Conservation (phyloP, 1,139 yeast species). For the Magnusiomyces suaveolens region DNA sequence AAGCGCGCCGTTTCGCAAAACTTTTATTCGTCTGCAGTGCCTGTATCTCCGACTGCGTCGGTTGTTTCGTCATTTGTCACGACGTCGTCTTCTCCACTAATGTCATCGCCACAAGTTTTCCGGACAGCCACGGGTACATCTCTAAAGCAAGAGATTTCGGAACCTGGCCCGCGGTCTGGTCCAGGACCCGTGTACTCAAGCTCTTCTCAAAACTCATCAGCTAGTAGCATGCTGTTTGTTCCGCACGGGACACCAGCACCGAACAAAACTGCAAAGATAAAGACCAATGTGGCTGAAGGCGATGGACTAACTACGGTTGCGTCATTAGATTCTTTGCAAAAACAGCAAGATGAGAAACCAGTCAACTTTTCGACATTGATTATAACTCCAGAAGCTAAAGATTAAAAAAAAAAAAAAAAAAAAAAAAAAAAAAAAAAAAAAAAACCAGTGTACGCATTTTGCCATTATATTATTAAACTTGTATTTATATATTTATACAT, state of each 20-base stretch:
- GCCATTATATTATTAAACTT: neutral
- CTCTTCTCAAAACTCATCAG: too few species aligned
- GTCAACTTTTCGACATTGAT: neutral
- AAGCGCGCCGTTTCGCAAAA: conserved; percentile 4
- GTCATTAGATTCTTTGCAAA: too few species aligned
- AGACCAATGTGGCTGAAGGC: too few species aligned
- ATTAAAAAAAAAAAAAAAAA: neutral
- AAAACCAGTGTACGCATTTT: neutral
- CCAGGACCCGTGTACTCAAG: neutral
- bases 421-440: neutral
- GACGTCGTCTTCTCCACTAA: neutral
- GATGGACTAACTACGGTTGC: too few species aligned
- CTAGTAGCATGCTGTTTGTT: neutral
- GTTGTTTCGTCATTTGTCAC: neutral
- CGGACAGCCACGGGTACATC: too few species aligned
- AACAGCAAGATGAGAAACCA: neutral
- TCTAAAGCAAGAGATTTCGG: too few species aligned
- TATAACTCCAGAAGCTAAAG: neutral
- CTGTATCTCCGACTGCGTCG: neutral
- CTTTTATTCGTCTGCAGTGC: conserved; percentile 1
- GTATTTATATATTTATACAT: too few species aligned
- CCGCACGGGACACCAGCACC: neutral
- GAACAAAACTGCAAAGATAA: neutral
- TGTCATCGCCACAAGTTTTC: too few species aligned
- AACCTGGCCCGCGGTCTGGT: too few species aligned